Base-by-base conservation (phyloP, 441 rosid genomes). In the Viola pubescens region DNA sequence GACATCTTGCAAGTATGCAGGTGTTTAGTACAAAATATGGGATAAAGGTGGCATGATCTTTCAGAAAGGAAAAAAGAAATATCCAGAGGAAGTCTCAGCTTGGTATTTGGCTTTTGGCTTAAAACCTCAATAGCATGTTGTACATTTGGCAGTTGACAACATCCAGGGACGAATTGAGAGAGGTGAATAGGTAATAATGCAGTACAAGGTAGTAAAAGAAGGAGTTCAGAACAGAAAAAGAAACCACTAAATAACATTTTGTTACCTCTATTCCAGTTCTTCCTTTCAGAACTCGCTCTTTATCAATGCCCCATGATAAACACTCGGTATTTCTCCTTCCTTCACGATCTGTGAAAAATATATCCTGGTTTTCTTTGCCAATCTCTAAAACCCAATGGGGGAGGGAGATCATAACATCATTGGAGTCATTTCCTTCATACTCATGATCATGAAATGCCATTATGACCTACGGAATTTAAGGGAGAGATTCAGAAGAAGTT, bases 381-480 rank as follows among this genome's bases (percentile, higher is more conserved):
- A 94, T 86, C 73, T 90, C 97, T 69, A 95, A 83, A 59, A 94
- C 87, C 99, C 99, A 94, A 40, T 88, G 95, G 50, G 98, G 98
- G 62, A 94, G 91, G 52, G 97, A 86, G 73, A 94, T 86, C 68
- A 89, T 78, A 65, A 81, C 87, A 77, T 86, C 96, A 70, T 82
- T 88, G 66, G 97, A 86, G 54, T 85, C 89, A 73, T 79, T 90
- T 72, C 91, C 94, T 53, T 95, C 95, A 79, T 88, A 86, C 79
- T 90, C 99, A 75, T 94, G 94, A 79, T 90, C 99, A 75, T 94
- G 94, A 79, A 94, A 94, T 54, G 97, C 89, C 96, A 94, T 75
- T 52, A 88, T 82, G 65, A 89, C 97, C 98, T 94, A 78, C 84
- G 42, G 70, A 62, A 61, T 64, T 45, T 62, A 61, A 45, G 42